Conservation (phyloP, 805 yeast species). For the Ogataea trehaloabstinens region DNA sequence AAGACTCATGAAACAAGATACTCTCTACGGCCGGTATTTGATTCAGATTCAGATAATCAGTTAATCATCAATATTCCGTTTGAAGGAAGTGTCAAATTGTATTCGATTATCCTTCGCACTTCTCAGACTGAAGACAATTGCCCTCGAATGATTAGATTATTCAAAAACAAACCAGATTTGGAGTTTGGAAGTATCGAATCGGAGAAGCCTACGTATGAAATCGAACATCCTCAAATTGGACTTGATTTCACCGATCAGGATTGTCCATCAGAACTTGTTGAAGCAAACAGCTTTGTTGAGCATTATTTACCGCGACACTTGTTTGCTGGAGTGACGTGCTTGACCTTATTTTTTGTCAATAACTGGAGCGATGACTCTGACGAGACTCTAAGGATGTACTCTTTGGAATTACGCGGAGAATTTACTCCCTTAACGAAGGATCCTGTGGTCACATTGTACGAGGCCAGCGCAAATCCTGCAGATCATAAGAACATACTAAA, state of each 20-base stretch:
- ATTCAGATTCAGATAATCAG: constrained; percentile 77
- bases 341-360: constrained; percentile 67
- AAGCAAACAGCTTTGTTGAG: constrained; percentile 64
- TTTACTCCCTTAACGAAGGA: constrained; percentile 53
- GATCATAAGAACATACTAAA: constrained; percentile 59
- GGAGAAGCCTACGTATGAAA: constrained; percentile 45
- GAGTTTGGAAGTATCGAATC: constrained; percentile 66
- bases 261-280: constrained; percentile 31
- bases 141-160: constrained; percentile 67
- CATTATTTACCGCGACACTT: constrained; percentile 73
- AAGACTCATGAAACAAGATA: constrained; percentile 50
- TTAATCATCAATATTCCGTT: constrained; percentile 77
- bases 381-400: constrained; percentile 57
- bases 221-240: constrained; percentile 69
- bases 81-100: constrained; percentile 62
- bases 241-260: constrained; percentile 33
- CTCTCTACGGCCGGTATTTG: constrained; percentile 43
- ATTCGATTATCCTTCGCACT: constrained; percentile 69
- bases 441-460: constrained; percentile 78
- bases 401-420: constrained; percentile 80
- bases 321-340: constrained; percentile 65
- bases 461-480: constrained; percentile 88
- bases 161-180: constrained; percentile 65
- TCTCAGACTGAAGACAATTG: constrained; percentile 56
- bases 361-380: constrained; percentile 65